Evolutionary conservation across 192 early-diverging fungal genomes (phyloP), one percentile per base, ranked within the genome.

Genomic region (Dissophora ornata): DNA sequence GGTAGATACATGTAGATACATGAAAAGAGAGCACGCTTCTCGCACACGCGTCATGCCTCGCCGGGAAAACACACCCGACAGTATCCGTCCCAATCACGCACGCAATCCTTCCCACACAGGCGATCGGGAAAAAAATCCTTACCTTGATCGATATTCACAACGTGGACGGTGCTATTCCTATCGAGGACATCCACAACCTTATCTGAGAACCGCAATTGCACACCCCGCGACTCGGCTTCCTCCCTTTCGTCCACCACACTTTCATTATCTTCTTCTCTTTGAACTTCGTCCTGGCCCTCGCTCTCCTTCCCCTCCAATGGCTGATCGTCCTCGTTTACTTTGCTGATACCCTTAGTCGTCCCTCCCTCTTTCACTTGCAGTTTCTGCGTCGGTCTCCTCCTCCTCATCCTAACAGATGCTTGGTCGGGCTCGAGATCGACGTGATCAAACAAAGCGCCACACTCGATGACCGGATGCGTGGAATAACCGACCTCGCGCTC

Each of bases 191-290:
- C 81, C 18, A 71, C 74, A 0, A 89, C 82, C 18, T 57, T 54
- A 61, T 84, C 80, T 22, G 81, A 66, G 67, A 88, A 91, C 46
- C 82, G 45, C 9, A 91, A 58, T 22, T 84, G 83, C 26, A 77
- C 65, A 21, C 73, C 73, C 25, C 73, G 26, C 13, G 73, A 67
- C 29, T 77, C 73, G 44, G 58, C 51, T 38, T 77, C 64, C 12
- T 53, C 51, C 34, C 64, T 26, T 15, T 77, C 53, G 45, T 63
- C 61, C 16, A 34, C 30, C 22, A 29, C 57, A 1, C 45, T 19
- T 11, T 55, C 49, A 30, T 9, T 25, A 42, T 19, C 34, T 29
- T 21, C 36, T 42, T n/a, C 12, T 28, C 8, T 12, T 25, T 41
- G 34, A 22, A 29, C 42, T 36, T 47, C 57, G 28, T n/a, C 25